Evolutionary conservation across 2,329 filamentous ascomycete genomes (phyloP).

Genomic region (Myriosclerotinia duriaeana): DNA sequence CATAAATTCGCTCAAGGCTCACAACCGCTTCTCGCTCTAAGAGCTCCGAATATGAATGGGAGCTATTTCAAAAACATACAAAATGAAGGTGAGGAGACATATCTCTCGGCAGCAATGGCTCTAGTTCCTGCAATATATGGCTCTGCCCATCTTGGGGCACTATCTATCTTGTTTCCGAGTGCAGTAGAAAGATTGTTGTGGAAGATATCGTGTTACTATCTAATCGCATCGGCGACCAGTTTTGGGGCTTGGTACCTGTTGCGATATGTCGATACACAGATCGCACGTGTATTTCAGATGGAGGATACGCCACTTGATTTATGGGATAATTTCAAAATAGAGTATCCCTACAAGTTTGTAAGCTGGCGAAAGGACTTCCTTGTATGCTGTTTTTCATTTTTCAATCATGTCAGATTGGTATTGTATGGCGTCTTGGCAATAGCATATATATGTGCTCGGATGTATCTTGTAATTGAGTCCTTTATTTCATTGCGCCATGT

Average conservation of each 20-base stretch:
- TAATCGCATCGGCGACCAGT: neutral
- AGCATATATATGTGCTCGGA: conserved; percentile 11
- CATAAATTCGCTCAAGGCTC: no score
- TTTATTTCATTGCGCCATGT: conserved; percentile 26
- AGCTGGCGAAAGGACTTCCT: neutral
- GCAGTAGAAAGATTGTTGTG: conserved; percentile 16
- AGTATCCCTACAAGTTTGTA: neutral
- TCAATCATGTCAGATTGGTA: neutral
- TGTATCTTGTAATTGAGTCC: conserved; percentile 25
- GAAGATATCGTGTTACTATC: conserved; percentile 23
- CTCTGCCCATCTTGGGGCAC: conserved; percentile 15
- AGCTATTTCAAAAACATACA: neutral
- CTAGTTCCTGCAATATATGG: conserved; percentile 22
- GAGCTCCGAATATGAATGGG: neutral
- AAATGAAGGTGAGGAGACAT: neutral
- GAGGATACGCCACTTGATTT: neutral
- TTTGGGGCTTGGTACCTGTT: neutral
- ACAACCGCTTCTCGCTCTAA: neutral
- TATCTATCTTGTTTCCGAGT: conserved; percentile 21
- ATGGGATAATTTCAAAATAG: neutral
- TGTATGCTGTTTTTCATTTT: neutral
- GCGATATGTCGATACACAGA: neutral
- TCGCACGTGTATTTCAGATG: neutral
- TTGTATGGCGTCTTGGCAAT: neutral
- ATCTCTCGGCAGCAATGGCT: conserved; percentile 19